Percentiles rank a stretch among this genome's conserved stretches.
Conservation (phyloP, 106 monocot species). For the Acanthochlamys bracteata region DNA sequence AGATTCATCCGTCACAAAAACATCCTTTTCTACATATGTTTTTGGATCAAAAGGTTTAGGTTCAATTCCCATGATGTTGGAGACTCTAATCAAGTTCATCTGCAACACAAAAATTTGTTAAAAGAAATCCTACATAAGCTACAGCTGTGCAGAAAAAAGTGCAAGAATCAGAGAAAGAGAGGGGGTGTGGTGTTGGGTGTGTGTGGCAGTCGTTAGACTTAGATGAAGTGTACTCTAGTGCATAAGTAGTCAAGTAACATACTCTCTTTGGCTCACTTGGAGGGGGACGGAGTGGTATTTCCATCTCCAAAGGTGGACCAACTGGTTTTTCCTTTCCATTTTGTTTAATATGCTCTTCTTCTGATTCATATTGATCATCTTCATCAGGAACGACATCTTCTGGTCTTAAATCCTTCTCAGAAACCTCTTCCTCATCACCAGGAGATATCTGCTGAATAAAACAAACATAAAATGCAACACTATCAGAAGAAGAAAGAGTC, state of each 20-base stretch:
- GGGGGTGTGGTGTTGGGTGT: too few species aligned
- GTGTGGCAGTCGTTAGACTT: too few species aligned
- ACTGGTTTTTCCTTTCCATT: slow-evolving; percentile 82
- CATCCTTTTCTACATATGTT: slow-evolving; percentile 92
- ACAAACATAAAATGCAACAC: too few species aligned
- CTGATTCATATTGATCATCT: slow-evolving; percentile 64
- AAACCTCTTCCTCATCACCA: slow-evolving; percentile 53
- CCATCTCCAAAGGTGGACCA: slow-evolving; percentile 85
- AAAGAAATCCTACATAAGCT: too few species aligned
- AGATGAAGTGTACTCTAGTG: too few species aligned
- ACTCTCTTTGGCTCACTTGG: slow-evolving; percentile 77
- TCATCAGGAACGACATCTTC: slow-evolving; percentile 92
- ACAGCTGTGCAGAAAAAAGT: too few species aligned
- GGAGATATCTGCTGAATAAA: slow-evolving; percentile 54
- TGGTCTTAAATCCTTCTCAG: slow-evolving; percentile 58
- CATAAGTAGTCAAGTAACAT: too few species aligned
- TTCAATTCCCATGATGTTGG: slow-evolving; percentile 99
- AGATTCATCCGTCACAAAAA: slow-evolving; percentile 91
- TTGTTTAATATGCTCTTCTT: slow-evolving; percentile 76
- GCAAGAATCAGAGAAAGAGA: too few species aligned
- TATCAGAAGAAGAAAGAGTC: too few species aligned
- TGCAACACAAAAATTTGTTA: slow-evolving; percentile 27
- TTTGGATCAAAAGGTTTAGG: slow-evolving; percentile 91
- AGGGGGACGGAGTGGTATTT: slow-evolving; percentile 57
- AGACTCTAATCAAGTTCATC: slow-evolving; percentile 94